Evolutionary conservation across 768 basidiomycete genomes (phyloP).

Genomic region (Mycena pura): DNA sequence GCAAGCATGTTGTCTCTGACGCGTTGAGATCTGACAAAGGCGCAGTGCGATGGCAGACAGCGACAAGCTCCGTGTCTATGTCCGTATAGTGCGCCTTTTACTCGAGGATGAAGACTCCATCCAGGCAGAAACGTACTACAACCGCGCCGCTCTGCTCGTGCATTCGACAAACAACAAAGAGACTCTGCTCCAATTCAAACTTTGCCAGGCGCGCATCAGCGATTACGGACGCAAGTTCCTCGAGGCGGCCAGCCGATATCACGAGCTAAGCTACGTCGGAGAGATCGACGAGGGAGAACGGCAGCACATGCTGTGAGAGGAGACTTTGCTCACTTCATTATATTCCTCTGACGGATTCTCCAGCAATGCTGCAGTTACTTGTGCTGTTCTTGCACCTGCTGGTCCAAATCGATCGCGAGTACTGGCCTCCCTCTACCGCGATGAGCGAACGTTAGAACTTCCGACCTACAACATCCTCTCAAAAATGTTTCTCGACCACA

Average conservation of each 20-base stretch:
- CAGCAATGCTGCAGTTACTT: constrained; percentile 91
- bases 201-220: constrained; percentile 93
- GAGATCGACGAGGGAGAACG: constrained; percentile 96
- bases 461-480: constrained; percentile 89
- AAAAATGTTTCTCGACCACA: constrained; percentile 99
- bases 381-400: constrained; percentile 95
- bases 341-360: constrained; percentile 8
- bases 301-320: constrained; percentile 82
- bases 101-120: constrained; percentile 97
- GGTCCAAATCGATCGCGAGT: constrained; percentile 95
- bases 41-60: constrained; percentile 71
- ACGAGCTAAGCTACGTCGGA: constrained; percentile 90
- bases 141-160: constrained; percentile 90
- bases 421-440: constrained; percentile 90
- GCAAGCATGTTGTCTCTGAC: constrained; percentile 27
- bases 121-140: constrained; percentile 98
- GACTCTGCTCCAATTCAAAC: constrained; percentile 83
- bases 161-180: constrained; percentile 82
- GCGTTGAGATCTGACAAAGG: constrained; percentile 16
- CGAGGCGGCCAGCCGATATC: constrained; percentile 93
- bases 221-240: constrained; percentile 93
- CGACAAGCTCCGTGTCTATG: constrained; percentile 89
- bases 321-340: constrained; percentile 2
- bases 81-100: constrained; percentile 92
- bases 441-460: constrained; percentile 85